Percentiles rank a stretch among this genome's conserved stretches.
phyloP scores from a whole-genome alignment of 352 stramenopile species.

The Phytopythium kandeliae region DNA sequence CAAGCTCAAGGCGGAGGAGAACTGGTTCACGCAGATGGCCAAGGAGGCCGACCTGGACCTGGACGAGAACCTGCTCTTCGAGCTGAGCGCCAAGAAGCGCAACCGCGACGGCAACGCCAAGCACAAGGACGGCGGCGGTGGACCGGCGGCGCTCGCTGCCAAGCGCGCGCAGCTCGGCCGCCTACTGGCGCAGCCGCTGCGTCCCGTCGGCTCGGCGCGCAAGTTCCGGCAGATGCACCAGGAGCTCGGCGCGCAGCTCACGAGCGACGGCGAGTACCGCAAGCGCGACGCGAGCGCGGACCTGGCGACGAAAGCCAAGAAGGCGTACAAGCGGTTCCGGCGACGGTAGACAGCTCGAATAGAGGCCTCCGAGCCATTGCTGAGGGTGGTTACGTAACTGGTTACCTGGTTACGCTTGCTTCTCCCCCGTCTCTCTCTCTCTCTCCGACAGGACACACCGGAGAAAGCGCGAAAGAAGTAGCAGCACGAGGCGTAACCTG shows the following conservation, averaged over 20 bases:
- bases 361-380: background rate
- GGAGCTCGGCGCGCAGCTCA: slow-evolving; percentile 62
- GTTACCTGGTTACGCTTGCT: background rate
- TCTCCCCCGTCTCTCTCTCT: background rate
- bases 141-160: slow-evolving; percentile 37
- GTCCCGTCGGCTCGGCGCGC: slow-evolving; percentile 67
- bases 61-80: slow-evolving; percentile 71
- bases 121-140: slow-evolving; percentile 20
- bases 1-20: slow-evolving; percentile 80
- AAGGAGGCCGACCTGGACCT: slow-evolving; percentile 72
- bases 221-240: slow-evolving; percentile 82
- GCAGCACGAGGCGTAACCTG: too few species aligned
- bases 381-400: background rate
- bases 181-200: slow-evolving; percentile 53
- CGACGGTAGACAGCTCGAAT: slow-evolving; percentile 22
- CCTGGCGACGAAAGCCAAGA: slow-evolving; percentile 65
- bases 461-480: too few species aligned
- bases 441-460: too few species aligned
- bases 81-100: slow-evolving; percentile 60
- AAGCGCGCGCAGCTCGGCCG: slow-evolving; percentile 51
- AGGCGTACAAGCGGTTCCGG: slow-evolving; percentile 82
- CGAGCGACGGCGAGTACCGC: slow-evolving; percentile 68
- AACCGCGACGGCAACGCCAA: slow-evolving; percentile 41
- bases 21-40: slow-evolving; percentile 85
- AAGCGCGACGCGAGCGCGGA: slow-evolving; percentile 71